Conservation (phyloP, 1,139 yeast genomes). For the Scheffersomyces insectosa region DNA sequence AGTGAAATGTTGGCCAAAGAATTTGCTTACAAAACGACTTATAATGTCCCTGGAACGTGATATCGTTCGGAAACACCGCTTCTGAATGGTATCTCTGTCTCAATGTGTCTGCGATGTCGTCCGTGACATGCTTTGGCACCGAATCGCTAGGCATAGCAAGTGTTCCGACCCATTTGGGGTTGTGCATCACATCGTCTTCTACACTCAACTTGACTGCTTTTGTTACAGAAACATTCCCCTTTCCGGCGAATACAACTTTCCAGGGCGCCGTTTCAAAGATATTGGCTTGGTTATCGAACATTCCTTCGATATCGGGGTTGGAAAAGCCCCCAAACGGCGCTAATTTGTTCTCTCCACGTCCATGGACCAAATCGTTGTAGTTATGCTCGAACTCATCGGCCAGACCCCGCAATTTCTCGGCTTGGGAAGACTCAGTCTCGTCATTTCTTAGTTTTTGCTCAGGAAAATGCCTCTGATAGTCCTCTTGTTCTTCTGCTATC, state of each 20-base stretch:
- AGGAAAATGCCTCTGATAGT: too few relatives aligned
- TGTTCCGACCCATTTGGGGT: conserved; percentile 81
- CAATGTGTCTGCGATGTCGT: conserved; percentile 48
- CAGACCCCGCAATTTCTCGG: neutral
- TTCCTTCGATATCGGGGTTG: conserved; percentile 47
- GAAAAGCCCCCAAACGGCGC: conserved; percentile 84
- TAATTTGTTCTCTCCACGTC: conserved; percentile 31
- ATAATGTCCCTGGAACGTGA: conserved; percentile 86
- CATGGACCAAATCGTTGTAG: conserved; percentile 33
- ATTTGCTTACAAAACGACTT: conserved; percentile 89
- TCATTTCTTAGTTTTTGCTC: conserved; percentile 19
- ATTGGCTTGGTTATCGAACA: conserved; percentile 45
- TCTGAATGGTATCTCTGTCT: conserved; percentile 53
- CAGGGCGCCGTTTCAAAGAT: conserved; percentile 76
- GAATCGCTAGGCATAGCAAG: conserved; percentile 89
- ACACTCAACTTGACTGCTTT: conserved; percentile 77
- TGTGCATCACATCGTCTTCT: conserved; percentile 46
- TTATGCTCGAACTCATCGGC: conserved; percentile 12
- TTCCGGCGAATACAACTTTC: conserved; percentile 65
- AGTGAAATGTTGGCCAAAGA: conserved; percentile 95
- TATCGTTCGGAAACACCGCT: conserved; percentile 74
- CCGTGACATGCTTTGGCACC: conserved; percentile 57
- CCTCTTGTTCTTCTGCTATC: conserved; percentile 30
- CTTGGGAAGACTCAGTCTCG: too few relatives aligned
- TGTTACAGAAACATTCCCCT: conserved; percentile 85